Evolutionary conservation across 306 rosid species (phyloP).

Genomic region (Ziziphus jujuba): DNA sequence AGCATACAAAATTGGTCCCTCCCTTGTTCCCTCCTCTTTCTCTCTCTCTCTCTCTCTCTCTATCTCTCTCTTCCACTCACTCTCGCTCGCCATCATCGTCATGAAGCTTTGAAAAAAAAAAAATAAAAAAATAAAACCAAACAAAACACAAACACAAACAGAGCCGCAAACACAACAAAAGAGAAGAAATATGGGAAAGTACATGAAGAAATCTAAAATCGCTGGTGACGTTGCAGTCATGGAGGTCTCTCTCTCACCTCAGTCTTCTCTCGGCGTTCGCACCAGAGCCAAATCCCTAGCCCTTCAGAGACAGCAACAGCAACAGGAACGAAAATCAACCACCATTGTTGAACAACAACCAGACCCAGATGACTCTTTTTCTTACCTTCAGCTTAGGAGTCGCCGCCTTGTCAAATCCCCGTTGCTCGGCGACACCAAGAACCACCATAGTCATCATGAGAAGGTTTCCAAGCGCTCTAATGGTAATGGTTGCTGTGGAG

Average conservation of each 20-base stretch:
- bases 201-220: constrained; percentile 71
- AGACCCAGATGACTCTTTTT: constrained; percentile 30
- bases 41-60: constrained; percentile 8
- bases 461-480: constrained; percentile 10
- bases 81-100: not conserved
- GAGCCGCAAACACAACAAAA: not conserved
- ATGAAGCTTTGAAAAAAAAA: constrained; percentile 18
- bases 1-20: constrained; percentile 5
- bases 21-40: not conserved
- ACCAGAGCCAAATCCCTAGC: constrained; percentile 80
- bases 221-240: constrained; percentile 52
- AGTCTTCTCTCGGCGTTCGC: constrained; percentile 64
- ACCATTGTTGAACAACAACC: constrained; percentile 11
- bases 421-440: constrained; percentile 15
- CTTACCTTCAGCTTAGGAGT: constrained; percentile 79
- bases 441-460: not conserved
- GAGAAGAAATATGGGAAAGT: constrained; percentile 56
- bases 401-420: constrained; percentile 76
- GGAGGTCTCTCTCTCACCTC: constrained; percentile 50
- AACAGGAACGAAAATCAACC: constrained; percentile 1
- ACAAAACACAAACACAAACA: too few species aligned
- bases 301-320: constrained; percentile 48
- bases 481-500: constrained; percentile 25
- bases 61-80: not conserved
- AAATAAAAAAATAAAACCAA: too few species aligned